Conservation (phyloP, 2,329 filamentous ascomycete species). For the Stylonectria norvegica region DNA sequence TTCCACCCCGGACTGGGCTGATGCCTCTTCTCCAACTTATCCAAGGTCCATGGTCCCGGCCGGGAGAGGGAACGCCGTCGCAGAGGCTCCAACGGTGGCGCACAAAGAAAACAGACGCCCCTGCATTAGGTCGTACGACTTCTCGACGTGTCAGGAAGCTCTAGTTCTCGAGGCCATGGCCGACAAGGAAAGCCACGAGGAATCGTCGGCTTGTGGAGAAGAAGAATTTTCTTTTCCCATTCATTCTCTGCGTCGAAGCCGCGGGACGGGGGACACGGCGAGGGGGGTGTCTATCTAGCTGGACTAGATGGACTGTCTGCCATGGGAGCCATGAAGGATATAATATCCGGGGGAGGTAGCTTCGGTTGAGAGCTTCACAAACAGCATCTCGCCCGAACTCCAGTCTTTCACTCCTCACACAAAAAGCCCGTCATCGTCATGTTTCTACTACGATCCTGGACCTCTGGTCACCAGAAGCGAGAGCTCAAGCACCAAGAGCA, state of each 20-base stretch:
- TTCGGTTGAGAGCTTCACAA: constrained; percentile 3
- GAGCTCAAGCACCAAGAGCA: too few species aligned
- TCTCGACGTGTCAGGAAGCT: constrained; percentile 11
- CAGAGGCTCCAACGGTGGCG: neutral
- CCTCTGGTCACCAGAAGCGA: too few species aligned
- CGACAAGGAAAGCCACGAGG: constrained; percentile 20
- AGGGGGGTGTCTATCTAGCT: constrained; percentile 8
- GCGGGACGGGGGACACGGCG: neutral
- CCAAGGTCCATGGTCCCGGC: neutral
- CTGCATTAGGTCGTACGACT: constrained; percentile 25
- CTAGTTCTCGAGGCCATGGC: constrained; percentile 1
- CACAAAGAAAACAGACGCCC: constrained; percentile 15
- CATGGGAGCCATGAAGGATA: constrained; percentile 21
- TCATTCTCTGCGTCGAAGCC: neutral
- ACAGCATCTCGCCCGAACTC: constrained; percentile 9
- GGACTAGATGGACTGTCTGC: constrained; percentile 14
- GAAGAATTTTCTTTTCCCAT: constrained; percentile 10
- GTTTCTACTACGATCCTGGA: neutral
- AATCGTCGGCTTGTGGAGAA: constrained; percentile 29
- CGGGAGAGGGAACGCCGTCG: neutral
- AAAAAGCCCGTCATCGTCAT: too few species aligned
- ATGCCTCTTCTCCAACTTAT: neutral
- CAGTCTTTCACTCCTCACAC: constrained; percentile 8
- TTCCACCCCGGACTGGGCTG: neutral
- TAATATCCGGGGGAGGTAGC: constrained; percentile 20